Evolutionary conservation across 306 rosid genomes (phyloP), one percentile per base, ranked within the genome.

Genomic region (Dryas drummondii): DNA sequence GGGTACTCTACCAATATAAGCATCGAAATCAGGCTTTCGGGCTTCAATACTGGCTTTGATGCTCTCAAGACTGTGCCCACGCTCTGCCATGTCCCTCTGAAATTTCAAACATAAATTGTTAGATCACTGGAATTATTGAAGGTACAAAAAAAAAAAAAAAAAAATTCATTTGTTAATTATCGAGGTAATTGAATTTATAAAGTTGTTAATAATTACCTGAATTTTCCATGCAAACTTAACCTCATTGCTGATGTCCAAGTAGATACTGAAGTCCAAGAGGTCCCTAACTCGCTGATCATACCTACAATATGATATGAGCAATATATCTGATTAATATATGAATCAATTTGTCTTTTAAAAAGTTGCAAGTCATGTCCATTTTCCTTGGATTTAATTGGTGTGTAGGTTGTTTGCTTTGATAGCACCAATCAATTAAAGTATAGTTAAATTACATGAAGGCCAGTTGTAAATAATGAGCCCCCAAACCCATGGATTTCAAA

Each of bases 221-320:
- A 96, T 96, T 89, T 96, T 96, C 99, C 99, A 96, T 16, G 99
- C 98, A 70, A 96, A 96, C 74, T 96, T 96, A 32, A 96, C 99
- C 79, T 96, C 99, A 79, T 96, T 90, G 84, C 99, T 96, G 83
- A 96, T 96, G 85, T 96, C 99, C 85, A 96, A 77, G 91, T 96
- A 96, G 80, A 96, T 92, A 72, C 99, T 92, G 78, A 96, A 96
- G 89, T 96, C 99, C 92, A 96, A 79, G 52, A 96, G 90, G 27
- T 92, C 97, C 77, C 99, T 90, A 3, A 96, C 99, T 61, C 99
- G 84, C 27, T 90, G 2, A 79, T 96, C 99, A 79, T 63, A 96
- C 98, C 99, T 96, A 66, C 66, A 32, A 65, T 13, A 5, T 64
- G n/a, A 32, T 32, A 32, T 2, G 37, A 32, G 37, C 37, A 32